These are phyloP conservation scores for Kwoniella bestiolae DNA, from an alignment of 768 basidiomycete species.

Conservation along the genomic window DNA sequence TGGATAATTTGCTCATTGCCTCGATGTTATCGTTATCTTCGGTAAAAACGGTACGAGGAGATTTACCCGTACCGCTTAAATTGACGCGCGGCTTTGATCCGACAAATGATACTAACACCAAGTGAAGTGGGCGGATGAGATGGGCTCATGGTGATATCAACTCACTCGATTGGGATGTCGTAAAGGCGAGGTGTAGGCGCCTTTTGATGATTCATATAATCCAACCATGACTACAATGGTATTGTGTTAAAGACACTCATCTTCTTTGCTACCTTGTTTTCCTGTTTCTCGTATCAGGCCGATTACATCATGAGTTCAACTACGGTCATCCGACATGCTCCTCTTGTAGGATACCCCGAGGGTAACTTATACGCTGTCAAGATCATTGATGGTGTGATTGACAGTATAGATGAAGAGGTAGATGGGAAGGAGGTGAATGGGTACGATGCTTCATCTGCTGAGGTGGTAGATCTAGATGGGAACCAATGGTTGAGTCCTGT, in stretches of 20 bases:
- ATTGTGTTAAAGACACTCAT: too few species aligned
- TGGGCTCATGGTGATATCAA: too few species aligned
- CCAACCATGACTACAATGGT: too few species aligned
- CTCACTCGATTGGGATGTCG: too few species aligned
- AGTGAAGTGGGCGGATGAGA: too few species aligned
- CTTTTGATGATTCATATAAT: neutral
- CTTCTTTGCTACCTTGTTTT: too few species aligned
- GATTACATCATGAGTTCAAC: neutral
- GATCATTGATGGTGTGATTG: neutral
- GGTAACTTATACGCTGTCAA: neutral
- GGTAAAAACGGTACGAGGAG: neutral
- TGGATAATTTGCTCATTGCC: neutral
- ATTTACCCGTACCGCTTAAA: neutral
- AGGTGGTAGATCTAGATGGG: constrained; percentile 1
- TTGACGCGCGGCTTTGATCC: neutral
- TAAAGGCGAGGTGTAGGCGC: too few species aligned
- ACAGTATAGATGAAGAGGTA: constrained; percentile 1
- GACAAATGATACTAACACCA: neutral
- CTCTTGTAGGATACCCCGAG: constrained; percentile 1
- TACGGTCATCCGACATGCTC: constrained; percentile 4
- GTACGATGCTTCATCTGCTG: neutral
- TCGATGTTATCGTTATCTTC: neutral
- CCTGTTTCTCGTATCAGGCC: neutral
- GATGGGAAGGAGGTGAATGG: constrained; percentile 1
- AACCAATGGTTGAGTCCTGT: constrained; percentile 12